These are phyloP conservation scores for Ichthyophthirius multifiliis DNA, from an alignment of 169 alveolate genomes.

Conservation along the genomic window DNA sequence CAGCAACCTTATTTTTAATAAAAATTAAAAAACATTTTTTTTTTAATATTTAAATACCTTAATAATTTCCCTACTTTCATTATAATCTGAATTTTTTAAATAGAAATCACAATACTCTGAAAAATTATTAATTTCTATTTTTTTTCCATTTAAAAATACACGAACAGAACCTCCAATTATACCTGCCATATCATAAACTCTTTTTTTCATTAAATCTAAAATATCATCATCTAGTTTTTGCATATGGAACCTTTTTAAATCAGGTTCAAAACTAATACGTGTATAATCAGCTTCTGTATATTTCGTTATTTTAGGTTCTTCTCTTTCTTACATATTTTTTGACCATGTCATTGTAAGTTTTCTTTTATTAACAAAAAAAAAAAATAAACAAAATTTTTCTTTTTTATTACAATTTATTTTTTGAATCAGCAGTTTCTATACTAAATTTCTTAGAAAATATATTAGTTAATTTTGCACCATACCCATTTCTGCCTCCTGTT, in stretches of 20 bases:
- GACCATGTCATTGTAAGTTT: slow-evolving; percentile 88
- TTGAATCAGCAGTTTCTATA: slow-evolving; percentile 95
- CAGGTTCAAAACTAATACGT: slow-evolving; percentile 96
- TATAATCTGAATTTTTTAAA: slow-evolving; percentile 36
- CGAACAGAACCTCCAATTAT: slow-evolving; percentile 88
- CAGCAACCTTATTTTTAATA: neutral
- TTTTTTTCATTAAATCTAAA: slow-evolving; percentile 90
- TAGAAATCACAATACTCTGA: slow-evolving; percentile 93
- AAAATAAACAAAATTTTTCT: neutral
- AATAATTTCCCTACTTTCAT: neutral
- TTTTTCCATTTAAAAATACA: slow-evolving; percentile 93
- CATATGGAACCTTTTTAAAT: slow-evolving; percentile 91
- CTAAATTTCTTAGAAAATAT: slow-evolving; percentile 95
- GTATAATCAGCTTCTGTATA: slow-evolving; percentile 88
- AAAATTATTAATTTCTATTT: slow-evolving; percentile 88
- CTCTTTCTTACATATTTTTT: slow-evolving; percentile 88
- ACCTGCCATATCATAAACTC: slow-evolving; percentile 99
- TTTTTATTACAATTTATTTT: slow-evolving; percentile 65
- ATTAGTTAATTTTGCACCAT: slow-evolving; percentile 99
- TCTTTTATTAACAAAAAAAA: neutral
- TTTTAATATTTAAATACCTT: neutral
- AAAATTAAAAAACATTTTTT: too few species aligned
- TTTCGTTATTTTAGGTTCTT: slow-evolving; percentile 75
- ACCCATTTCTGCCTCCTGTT: slow-evolving; percentile 99
- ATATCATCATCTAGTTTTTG: slow-evolving; percentile 91